Evolutionary conservation across 2,329 filamentous ascomycete species (phyloP).

Genomic region (Colletotrichum sp.): DNA sequence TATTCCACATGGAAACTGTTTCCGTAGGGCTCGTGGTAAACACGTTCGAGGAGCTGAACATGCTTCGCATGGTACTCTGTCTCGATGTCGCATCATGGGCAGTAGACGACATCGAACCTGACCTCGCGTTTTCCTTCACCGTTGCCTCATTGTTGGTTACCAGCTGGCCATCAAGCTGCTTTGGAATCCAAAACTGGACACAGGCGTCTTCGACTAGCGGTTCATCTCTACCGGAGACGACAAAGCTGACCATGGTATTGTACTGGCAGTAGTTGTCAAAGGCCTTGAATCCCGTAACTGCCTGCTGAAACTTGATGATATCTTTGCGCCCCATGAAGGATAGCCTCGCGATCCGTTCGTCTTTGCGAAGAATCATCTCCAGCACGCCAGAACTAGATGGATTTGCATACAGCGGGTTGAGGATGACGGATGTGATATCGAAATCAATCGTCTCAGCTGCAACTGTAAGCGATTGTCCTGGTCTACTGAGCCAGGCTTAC

Average conservation of each 20-base stretch:
- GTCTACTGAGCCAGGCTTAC: not conserved
- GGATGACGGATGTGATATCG: conserved; percentile 27
- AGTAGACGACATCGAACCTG: not conserved
- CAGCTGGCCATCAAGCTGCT: conserved; percentile 28
- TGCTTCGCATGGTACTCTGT: not conserved
- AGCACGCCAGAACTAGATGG: conserved; percentile 16
- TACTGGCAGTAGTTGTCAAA: conserved; percentile 32
- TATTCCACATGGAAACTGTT: conserved; percentile 2
- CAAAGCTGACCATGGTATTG: conserved; percentile 31
- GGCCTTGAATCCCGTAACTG: conserved; percentile 35
- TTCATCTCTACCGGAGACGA: conserved; percentile 25
- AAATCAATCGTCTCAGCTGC: conserved; percentile 32
- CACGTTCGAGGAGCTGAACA: not conserved
- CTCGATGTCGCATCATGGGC: not conserved
- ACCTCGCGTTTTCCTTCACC: not conserved
- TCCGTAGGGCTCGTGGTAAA: conserved; percentile 7
- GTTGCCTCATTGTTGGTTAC: conserved; percentile 24
- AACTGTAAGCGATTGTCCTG: not conserved
- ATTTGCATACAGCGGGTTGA: conserved; percentile 34
- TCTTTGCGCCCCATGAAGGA: conserved; percentile 29
- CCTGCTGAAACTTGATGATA: conserved; percentile 36
- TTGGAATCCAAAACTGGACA: conserved; percentile 37
- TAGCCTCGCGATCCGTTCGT: conserved; percentile 35
- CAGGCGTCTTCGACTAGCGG: conserved; percentile 31
- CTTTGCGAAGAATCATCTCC: conserved; percentile 34